Conservation (phyloP, 2,329 filamentous ascomycete species). For the Dactylonectria estremocensis region DNA sequence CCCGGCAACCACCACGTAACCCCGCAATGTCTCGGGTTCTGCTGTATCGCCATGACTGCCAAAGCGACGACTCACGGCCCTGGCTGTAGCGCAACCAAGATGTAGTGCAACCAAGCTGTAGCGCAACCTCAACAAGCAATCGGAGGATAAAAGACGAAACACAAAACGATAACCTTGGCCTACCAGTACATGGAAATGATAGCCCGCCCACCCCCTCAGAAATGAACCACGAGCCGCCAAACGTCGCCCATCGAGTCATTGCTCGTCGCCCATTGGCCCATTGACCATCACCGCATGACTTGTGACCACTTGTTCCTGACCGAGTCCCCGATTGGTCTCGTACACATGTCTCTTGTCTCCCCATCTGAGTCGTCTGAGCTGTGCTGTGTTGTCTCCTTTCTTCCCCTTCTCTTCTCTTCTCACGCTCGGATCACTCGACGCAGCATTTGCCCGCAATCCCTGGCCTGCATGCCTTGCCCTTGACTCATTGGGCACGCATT, state of each 20-base stretch:
- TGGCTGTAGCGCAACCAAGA: no score
- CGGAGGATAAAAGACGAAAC: not conserved
- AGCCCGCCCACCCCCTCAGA: not conserved
- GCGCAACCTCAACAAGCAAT: not conserved
- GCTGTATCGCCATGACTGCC: not conserved
- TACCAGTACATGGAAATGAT: not conserved
- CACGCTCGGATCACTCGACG: not conserved
- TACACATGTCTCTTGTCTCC: slow-evolving; percentile 7
- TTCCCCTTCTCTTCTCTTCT: not conserved
- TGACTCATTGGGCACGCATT: slow-evolving; percentile 16
- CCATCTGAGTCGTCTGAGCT: not conserved
- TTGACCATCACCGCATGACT: slow-evolving; percentile 13
- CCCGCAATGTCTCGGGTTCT: not conserved
- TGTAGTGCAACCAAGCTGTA: no score
- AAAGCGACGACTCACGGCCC: not conserved
- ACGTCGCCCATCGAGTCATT: not conserved
- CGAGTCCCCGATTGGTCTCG: slow-evolving; percentile 14
- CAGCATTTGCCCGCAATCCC: not conserved
- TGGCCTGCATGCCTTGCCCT: slow-evolving; percentile 18
- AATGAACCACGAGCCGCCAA: not conserved
- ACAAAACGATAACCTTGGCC: not conserved
- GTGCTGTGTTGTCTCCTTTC: not conserved
- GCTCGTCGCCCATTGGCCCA: slow-evolving; percentile 9
- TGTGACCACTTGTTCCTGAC: slow-evolving; percentile 1
- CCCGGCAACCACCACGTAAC: not conserved